Percentiles rank a stretch among this genome's conserved stretches.
phyloP scores from a whole-genome alignment of 805 yeast species.

The Ogataea ganodermae region DNA sequence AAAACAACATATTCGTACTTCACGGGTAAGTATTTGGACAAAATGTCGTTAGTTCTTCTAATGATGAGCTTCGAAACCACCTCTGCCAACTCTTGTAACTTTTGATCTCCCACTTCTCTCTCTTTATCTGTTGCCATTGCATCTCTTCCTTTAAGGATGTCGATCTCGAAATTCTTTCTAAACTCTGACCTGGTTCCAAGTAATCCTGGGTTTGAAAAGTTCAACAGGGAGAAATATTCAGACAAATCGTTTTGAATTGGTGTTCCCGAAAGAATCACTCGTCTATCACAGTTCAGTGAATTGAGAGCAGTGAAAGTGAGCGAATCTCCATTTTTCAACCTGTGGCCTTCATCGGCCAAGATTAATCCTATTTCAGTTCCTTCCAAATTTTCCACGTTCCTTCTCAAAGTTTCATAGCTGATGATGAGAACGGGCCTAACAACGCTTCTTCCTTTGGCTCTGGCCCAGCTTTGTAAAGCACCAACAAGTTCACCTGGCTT shows the following conservation, averaged over 20 bases:
- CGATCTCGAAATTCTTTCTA: constrained; percentile 78
- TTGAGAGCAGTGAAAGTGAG: constrained; percentile 85
- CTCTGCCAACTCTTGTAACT: constrained; percentile 66
- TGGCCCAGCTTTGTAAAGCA: constrained; percentile 80
- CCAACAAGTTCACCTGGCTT: constrained; percentile 67
- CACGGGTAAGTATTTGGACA: constrained; percentile 91
- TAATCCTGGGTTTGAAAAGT: constrained; percentile 92
- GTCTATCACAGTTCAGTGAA: constrained; percentile 78
- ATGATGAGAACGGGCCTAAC: constrained; percentile 93
- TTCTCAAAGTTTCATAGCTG: constrained; percentile 88
- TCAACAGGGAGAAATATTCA: constrained; percentile 86
- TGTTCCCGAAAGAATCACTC: constrained; percentile 93
- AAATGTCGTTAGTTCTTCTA: constrained; percentile 91
- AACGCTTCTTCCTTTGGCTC: constrained; percentile 81
- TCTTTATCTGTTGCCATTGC: constrained; percentile 85
- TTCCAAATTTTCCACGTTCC: constrained; percentile 75
- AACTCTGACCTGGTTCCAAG: constrained; percentile 84
- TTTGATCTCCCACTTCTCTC: constrained; percentile 63
- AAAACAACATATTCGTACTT: constrained; percentile 97
- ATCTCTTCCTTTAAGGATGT: constrained; percentile 84
- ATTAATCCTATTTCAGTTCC: constrained; percentile 83
- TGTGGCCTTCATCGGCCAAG: constrained; percentile 85
- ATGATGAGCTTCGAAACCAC: constrained; percentile 89
- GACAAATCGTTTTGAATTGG: constrained; percentile 95
- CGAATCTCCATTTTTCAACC: constrained; percentile 87